Evolutionary conservation across 1,284 basidiomycete species (phyloP).

Genomic region (Volvariella volvacea): DNA sequence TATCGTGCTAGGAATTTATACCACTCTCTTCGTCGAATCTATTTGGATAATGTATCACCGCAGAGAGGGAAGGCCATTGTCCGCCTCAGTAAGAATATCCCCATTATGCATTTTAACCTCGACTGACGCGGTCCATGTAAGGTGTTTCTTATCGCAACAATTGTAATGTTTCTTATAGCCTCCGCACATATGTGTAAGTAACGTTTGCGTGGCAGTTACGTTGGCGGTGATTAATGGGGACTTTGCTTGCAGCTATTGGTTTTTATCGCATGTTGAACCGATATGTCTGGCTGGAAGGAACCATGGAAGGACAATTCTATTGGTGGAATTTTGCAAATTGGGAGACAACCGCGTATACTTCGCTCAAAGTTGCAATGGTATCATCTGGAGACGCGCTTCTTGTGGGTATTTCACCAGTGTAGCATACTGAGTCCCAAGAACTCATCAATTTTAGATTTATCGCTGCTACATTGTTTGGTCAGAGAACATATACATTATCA

Average conservation of each 20-base stretch:
- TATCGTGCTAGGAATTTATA: constrained; percentile 23
- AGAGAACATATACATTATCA: constrained; percentile 14
- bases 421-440: not conserved
- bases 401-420: constrained; percentile 9
- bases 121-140: constrained; percentile 3
- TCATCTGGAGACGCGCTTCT: constrained; percentile 20
- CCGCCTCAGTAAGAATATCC: not conserved
- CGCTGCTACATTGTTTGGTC: constrained; percentile 20
- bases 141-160: constrained; percentile 15
- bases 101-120: not conserved
- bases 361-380: constrained; percentile 14
- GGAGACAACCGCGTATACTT: constrained; percentile 16
- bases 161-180: constrained; percentile 18
- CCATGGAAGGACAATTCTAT: constrained; percentile 10
- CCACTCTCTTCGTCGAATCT: constrained; percentile 17
- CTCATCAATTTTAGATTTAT: constrained; percentile 14
- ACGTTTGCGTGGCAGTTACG: not conserved
- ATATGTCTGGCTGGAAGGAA: constrained; percentile 13
- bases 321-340: constrained; percentile 14
- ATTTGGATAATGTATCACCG: constrained; percentile 16
- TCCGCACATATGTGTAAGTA: constrained; percentile 16
- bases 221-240: not conserved
- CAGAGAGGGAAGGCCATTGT: not conserved
- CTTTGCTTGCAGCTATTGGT: constrained; percentile 9
- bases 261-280: constrained; percentile 16